phyloP scores from a whole-genome alignment of 176 grass and related monocot genomes.

The Carex myosuroides region DNA sequence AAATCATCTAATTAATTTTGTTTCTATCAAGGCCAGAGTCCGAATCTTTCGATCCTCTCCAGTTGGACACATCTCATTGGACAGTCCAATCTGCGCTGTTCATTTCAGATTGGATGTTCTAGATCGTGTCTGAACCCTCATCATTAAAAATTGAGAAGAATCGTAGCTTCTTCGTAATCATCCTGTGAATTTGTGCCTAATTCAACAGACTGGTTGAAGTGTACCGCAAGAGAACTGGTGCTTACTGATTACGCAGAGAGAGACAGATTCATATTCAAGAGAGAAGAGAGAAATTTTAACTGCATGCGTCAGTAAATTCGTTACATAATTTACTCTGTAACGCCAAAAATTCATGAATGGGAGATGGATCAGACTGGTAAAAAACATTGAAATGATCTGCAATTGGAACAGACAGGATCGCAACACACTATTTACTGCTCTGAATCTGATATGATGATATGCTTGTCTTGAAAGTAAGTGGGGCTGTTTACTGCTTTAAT shows the following conservation, averaged over 20 bases:
- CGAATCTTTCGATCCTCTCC: not conserved
- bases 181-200: too few relatives aligned
- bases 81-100: not conserved
- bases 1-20: not conserved
- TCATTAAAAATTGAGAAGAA: not conserved
- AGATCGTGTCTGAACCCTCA: not conserved
- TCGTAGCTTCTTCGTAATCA: not conserved
- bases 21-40: not conserved
- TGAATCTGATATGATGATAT: slow-evolving; percentile 6
- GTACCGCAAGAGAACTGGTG: too few relatives aligned
- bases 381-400: not conserved
- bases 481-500: not conserved
- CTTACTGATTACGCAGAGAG: too few relatives aligned
- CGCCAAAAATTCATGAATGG: not conserved
- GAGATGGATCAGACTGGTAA: not conserved
- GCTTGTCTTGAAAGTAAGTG: not conserved
- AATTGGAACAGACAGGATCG: not conserved
- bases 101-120: not conserved
- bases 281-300: not conserved
- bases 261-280: not conserved
- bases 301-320: not conserved
- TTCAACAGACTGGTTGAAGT: too few relatives aligned
- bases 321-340: not conserved
- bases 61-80: not conserved
- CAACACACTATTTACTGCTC: not conserved